phyloP scores from a whole-genome alignment of 352 stramenopile genomes.

The Pythium apleroticum region DNA sequence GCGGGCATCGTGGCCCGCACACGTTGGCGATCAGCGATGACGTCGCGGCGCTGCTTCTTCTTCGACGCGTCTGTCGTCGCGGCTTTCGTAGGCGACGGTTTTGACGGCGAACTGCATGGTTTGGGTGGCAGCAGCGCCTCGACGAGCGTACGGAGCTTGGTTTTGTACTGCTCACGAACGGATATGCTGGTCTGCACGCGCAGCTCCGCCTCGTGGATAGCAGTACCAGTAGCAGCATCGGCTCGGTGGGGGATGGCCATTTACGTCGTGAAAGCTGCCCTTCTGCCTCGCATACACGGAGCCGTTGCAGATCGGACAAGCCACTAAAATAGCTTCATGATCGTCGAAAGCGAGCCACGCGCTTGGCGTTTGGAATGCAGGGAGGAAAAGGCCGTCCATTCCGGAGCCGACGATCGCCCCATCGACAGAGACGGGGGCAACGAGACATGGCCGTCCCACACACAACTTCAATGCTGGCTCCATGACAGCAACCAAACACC shows the following conservation, averaged over 20 bases:
- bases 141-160: slow-evolving; percentile 32
- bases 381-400: neutral
- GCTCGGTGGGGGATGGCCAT: neutral
- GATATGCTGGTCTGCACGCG: slow-evolving; percentile 43
- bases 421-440: neutral
- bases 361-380: neutral
- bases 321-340: neutral
- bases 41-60: slow-evolving; percentile 24
- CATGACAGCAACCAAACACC: neutral
- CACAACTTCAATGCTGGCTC: neutral
- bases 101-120: neutral
- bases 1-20: slow-evolving; percentile 23
- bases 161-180: slow-evolving; percentile 54
- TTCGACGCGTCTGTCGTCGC: slow-evolving; percentile 19
- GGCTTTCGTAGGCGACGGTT: neutral
- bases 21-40: slow-evolving; percentile 21
- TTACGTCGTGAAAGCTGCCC: neutral
- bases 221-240: neutral
- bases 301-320: neutral
- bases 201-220: slow-evolving; percentile 38
- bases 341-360: too few relatives aligned
- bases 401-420: neutral
- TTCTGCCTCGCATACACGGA: neutral
- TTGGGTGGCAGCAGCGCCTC: slow-evolving; percentile 14
- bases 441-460: neutral